Base-by-base conservation (phyloP, 257 asterid genomes). In the Solanum virginianum region DNA sequence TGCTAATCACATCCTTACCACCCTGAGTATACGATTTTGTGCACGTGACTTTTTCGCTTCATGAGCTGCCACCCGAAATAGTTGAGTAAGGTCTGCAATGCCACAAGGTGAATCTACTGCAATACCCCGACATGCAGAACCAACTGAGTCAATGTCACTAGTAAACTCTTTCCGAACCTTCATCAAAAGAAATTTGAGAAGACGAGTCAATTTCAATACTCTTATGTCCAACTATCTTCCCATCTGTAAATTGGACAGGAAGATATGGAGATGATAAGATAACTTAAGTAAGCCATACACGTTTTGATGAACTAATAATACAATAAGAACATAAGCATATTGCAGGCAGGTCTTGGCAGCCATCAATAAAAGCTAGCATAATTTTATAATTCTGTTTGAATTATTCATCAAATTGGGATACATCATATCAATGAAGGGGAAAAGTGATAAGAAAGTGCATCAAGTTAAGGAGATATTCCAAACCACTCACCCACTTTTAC, bases 21-120 rank as follows among this genome's bases (percentile, higher is more conserved):
- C 94, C 84, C 98, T 90, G 84, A 96, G 88, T 59, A 91, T 95
- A 87, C 99, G 92, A 74, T 92, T 91, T 84, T 94, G 98, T 14
- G 95, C 89, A 74, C 95, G 97, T 63, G 98, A 94, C 86, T 96
- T 96, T 88, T 90, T 95, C 41, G 98, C 99, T 92, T 96, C 99
- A 86, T 93, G 98, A 87, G 90, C 91, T 80, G 99, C 98, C 80
- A 91, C 93, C 80, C 86, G 92, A 59, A 96, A 93, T 51, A 96
- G 98, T 74, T 92, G 98, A 60, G 97, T 93, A 81, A 96, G 97
- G 90, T 96, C 99, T 36, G 96, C 93, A 20, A 88, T 90, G 83
- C 88, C 89, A 85, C 95, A 86, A 85, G 98, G 86, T 74, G 94
- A 49, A 84, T 96, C 99, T 70, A 88, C 91, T 15, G 63, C 62